Evolutionary conservation across 2,329 filamentous ascomycete species (phyloP).

Genomic region (Alternaria sp.): DNA sequence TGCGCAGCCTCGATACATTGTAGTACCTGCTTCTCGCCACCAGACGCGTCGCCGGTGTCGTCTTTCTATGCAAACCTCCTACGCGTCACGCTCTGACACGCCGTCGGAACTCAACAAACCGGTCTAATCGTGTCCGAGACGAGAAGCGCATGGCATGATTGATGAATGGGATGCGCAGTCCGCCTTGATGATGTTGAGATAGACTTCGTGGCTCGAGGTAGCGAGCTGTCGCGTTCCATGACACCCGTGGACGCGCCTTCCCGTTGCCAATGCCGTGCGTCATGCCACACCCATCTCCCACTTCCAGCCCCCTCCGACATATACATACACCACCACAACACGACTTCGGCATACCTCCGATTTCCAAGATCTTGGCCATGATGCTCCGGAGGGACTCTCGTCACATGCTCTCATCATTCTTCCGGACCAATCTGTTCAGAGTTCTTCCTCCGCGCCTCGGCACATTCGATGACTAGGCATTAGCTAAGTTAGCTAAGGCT

Average conservation of each 20-base stretch:
- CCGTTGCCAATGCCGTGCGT: conserved; percentile 3
- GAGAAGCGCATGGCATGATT: neutral
- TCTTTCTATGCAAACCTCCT: neutral
- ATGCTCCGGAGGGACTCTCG: neutral
- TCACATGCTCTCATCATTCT: conserved; percentile 7
- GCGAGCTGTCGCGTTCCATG: conserved; percentile 4
- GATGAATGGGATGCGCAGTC: neutral
- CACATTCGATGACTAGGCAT: neutral
- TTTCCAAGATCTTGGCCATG: conserved; percentile 5
- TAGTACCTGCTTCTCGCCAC: neutral
- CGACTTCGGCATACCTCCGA: neutral
- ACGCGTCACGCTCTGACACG: neutral
- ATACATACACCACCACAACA: neutral
- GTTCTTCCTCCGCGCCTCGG: conserved; percentile 7
- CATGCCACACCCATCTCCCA: neutral
- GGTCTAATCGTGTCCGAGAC: neutral
- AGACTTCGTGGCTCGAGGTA: conserved; percentile 8
- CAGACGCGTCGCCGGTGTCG: neutral
- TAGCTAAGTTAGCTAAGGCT: neutral
- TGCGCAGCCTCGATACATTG: neutral
- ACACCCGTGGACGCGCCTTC: conserved; percentile 9
- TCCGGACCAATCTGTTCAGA: conserved; percentile 16
- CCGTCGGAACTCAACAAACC: neutral
- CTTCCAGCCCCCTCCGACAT: neutral
- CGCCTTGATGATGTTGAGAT: conserved; percentile 10